A percentile compares a stretch with the other conserved stretches of the same genome.
Conservation (phyloP, 768 basidiomycete genomes). For the Macrolepiota fuliginosa region DNA sequence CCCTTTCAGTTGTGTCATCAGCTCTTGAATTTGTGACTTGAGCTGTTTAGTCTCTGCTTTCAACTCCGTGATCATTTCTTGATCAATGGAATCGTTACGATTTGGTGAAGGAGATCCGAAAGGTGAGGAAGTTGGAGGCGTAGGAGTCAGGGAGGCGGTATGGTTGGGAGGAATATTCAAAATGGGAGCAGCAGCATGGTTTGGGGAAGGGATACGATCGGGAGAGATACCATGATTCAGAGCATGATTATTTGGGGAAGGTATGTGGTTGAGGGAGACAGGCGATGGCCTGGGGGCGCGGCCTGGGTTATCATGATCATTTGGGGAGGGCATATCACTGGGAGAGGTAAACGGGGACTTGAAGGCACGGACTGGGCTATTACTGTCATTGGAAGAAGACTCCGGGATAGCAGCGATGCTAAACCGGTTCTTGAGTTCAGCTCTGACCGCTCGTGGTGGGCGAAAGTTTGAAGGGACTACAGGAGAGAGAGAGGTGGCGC, state of each 20-base stretch:
- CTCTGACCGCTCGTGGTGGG: not conserved
- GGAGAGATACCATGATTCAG: not conserved
- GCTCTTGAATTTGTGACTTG: conserved; percentile 23
- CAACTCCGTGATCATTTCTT: conserved; percentile 23
- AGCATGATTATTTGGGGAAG: not conserved
- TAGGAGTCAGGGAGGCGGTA: not conserved
- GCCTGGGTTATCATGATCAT: not conserved
- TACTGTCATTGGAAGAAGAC: not conserved
- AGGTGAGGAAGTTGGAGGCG: not conserved
- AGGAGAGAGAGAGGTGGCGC: conserved; percentile 3
- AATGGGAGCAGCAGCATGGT: not conserved
- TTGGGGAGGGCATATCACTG: too few relatives aligned
- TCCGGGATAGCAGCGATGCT: conserved; percentile 7
- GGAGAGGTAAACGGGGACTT: too few relatives aligned
- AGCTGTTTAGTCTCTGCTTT: conserved; percentile 27
- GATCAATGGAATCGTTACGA: conserved; percentile 13
- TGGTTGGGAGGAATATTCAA: not conserved
- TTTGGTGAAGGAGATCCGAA: not conserved
- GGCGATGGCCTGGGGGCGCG: not conserved
- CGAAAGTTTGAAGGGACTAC: not conserved
- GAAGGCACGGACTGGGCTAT: not conserved
- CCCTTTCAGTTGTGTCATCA: conserved; percentile 24
- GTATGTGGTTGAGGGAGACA: not conserved
- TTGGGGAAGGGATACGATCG: not conserved
- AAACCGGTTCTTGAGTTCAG: not conserved